A percentile compares a stretch with the other conserved stretches of the same genome.
phyloP scores from a whole-genome alignment of 108 stramenopile genomes.

The Nitzschia sp. region DNA sequence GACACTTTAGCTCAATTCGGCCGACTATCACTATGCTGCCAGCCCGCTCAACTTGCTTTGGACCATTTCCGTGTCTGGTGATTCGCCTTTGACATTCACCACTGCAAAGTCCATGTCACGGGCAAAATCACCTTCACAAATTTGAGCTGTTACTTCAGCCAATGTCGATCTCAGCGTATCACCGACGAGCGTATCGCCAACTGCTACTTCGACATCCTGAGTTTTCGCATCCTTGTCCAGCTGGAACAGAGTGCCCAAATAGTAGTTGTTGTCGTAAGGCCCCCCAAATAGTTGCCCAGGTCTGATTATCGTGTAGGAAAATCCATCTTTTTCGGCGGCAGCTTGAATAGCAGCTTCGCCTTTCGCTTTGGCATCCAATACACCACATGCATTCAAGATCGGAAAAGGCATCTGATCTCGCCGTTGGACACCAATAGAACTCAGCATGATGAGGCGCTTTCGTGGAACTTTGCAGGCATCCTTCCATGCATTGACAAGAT shows the following conservation, averaged over 20 bases:
- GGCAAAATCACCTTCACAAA: conserved; percentile 36
- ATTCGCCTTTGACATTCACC: conserved; percentile 34
- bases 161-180: conserved; percentile 52
- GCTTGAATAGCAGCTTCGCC: conserved; percentile 57
- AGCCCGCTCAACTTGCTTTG: conserved; percentile 16
- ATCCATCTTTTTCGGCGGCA: conserved; percentile 31
- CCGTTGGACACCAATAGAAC: conserved; percentile 64
- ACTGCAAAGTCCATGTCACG: conserved; percentile 61
- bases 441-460: conserved; percentile 47
- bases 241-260: conserved; percentile 52
- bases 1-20: too few relatives aligned
- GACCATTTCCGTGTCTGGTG: conserved; percentile 16
- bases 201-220: conserved; percentile 53
- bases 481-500: conserved; percentile 33
- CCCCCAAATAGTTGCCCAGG: conserved; percentile 69
- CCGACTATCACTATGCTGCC: not conserved
- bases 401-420: conserved; percentile 65
- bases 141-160: conserved; percentile 58
- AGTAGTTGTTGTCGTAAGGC: conserved; percentile 65
- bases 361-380: conserved; percentile 65
- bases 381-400: conserved; percentile 78
- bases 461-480: conserved; percentile 15
- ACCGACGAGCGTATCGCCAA: conserved; percentile 65
- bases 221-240: conserved; percentile 57
- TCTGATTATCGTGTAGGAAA: conserved; percentile 49